Evolutionary conservation across 164 flowering plant genomes (phyloP).

Genomic region (Berberis thunbergii): DNA sequence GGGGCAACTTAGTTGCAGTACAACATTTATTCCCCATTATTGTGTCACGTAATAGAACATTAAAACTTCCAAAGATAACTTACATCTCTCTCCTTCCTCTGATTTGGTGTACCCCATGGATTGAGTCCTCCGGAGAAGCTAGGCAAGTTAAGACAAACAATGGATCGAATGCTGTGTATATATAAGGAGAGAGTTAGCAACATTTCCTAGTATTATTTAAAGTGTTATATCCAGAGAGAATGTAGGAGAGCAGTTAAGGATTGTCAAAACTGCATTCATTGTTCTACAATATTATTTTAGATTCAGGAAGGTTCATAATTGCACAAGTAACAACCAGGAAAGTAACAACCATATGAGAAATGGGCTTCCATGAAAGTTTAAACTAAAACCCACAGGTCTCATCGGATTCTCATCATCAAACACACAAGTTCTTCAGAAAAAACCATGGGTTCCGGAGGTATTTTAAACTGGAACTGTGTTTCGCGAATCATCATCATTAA

Average conservation of each 20-base stretch:
- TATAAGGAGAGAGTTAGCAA: neutral
- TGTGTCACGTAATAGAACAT: neutral
- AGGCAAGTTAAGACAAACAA: conserved; percentile 80
- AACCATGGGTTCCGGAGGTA: too few species aligned
- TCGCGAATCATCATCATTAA: too few species aligned
- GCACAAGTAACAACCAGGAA: too few species aligned
- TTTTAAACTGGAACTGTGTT: too few species aligned
- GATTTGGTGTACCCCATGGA: conserved; percentile 84
- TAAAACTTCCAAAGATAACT: conserved; percentile 20
- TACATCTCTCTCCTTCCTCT: conserved; percentile 44
- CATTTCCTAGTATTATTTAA: neutral
- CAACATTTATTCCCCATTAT: neutral
- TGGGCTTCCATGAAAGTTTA: too few species aligned
- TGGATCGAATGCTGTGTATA: conserved; percentile 73
- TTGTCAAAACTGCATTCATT: neutral
- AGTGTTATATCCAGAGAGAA: neutral
- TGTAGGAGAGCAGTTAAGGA: neutral
- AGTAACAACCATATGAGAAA: too few species aligned
- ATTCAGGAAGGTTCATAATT: too few species aligned
- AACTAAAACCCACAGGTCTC: too few species aligned
- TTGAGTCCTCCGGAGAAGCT: conserved; percentile 94
- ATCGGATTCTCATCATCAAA: too few species aligned
- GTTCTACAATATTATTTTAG: neutral
- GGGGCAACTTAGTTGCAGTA: neutral
- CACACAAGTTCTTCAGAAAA: too few species aligned